phyloP scores from a whole-genome alignment of 2,329 filamentous ascomycete species.

The Paecilomyces niveus region DNA sequence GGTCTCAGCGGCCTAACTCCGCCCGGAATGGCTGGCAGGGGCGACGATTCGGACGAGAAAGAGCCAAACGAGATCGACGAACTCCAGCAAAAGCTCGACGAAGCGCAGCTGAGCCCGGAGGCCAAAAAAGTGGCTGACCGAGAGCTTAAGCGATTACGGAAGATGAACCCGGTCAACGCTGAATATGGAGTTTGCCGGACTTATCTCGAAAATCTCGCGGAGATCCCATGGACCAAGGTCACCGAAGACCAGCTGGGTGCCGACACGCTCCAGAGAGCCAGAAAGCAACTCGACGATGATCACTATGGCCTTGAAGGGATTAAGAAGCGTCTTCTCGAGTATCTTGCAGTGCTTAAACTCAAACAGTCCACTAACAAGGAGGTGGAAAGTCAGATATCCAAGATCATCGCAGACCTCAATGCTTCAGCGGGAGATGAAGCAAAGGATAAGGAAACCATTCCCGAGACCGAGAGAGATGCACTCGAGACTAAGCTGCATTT shows the following conservation, averaged over 20 bases:
- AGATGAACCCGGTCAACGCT: slow-evolving; percentile 94
- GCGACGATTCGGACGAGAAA: slow-evolving; percentile 60
- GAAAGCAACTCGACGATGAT: slow-evolving; percentile 88
- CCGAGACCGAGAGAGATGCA: slow-evolving; percentile 39
- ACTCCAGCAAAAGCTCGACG: slow-evolving; percentile 77
- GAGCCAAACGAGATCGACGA: slow-evolving; percentile 88
- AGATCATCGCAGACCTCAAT: slow-evolving; percentile 43
- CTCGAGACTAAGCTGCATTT: slow-evolving; percentile 62
- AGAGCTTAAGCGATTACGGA: slow-evolving; percentile 78
- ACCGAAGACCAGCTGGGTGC: slow-evolving; percentile 82
- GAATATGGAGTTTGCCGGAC: slow-evolving; percentile 92
- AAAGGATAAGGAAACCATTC: slow-evolving; percentile 48
- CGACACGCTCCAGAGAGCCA: slow-evolving; percentile 69
- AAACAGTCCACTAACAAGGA: slow-evolving; percentile 87
- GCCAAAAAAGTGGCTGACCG: slow-evolving; percentile 85
- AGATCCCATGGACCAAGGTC: slow-evolving; percentile 82
- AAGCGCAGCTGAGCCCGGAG: slow-evolving; percentile 73
- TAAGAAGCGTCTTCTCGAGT: slow-evolving; percentile 92
- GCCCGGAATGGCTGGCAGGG: slow-evolving; percentile 36
- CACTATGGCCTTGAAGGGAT: slow-evolving; percentile 96
- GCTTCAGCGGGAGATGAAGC: slow-evolving; percentile 40
- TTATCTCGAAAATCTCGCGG: slow-evolving; percentile 86
- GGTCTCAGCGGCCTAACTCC: slow-evolving; percentile 34
- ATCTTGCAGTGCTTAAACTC: slow-evolving; percentile 88
- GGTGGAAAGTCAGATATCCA: slow-evolving; percentile 66